A percentile compares a stretch with the other conserved stretches of the same genome.
Evolutionary conservation across 2,329 filamentous ascomycete genomes (phyloP).

Genomic region (Diaporthe ampelina): DNA sequence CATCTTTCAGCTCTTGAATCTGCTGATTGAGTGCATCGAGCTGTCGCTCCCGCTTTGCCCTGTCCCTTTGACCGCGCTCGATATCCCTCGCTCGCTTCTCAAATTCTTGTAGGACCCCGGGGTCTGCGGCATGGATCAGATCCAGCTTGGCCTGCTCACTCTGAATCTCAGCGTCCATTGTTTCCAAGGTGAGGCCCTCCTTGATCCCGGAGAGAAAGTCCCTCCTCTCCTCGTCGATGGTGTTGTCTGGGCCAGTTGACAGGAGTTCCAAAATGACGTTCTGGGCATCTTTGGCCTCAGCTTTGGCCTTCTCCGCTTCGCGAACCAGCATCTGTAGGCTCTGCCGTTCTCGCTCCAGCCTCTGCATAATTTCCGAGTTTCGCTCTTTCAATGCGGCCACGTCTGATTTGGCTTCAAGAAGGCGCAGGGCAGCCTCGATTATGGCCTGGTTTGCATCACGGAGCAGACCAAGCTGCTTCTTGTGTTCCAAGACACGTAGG

Average conservation of each 20-base stretch:
- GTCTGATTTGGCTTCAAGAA: constrained; percentile 89
- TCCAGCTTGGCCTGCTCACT: constrained; percentile 82
- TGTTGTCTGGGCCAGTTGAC: constrained; percentile 9
- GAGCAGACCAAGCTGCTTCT: constrained; percentile 74
- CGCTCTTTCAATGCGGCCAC: constrained; percentile 75
- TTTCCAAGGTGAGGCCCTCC: constrained; percentile 67
- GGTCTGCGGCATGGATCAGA: constrained; percentile 83
- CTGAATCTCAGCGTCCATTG: constrained; percentile 80
- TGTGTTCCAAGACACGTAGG: constrained; percentile 64
- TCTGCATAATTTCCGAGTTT: constrained; percentile 70
- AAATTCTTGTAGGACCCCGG: constrained; percentile 81
- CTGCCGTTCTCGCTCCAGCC: constrained; percentile 61
- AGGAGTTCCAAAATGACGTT: constrained; percentile 51
- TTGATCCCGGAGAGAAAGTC: constrained; percentile 60
- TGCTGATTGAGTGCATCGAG: constrained; percentile 68
- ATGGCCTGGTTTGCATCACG: constrained; percentile 73
- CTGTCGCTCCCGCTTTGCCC: constrained; percentile 66
- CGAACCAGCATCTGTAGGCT: constrained; percentile 56
- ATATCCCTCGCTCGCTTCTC: constrained; percentile 81
- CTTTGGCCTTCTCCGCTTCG: constrained; percentile 52
- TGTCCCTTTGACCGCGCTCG: constrained; percentile 69
- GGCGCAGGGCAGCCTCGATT: constrained; percentile 77
- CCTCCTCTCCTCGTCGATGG: constrained; percentile 52
- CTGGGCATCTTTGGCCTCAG: constrained; percentile 54
- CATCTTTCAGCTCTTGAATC: constrained; percentile 75